Evolutionary conservation across 192 early-diverging fungal species (phyloP).

Genomic region (Gaertneriomyces sp.): DNA sequence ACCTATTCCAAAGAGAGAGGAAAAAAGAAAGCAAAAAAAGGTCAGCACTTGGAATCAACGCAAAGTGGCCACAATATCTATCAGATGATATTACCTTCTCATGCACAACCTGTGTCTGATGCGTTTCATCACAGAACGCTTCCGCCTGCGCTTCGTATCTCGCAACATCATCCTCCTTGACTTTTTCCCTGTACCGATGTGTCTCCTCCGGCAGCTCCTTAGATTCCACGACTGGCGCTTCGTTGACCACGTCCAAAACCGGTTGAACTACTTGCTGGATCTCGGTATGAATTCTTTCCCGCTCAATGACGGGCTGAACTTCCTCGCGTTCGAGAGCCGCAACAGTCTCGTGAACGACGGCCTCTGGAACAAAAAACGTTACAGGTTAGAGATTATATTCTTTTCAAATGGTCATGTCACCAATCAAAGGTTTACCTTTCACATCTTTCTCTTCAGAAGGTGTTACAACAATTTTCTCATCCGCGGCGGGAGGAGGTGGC

Average conservation of each 20-base stretch:
- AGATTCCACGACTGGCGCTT: conserved; percentile 23
- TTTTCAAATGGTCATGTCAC: not conserved
- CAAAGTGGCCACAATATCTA: not conserved
- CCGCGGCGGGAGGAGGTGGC: conserved; percentile 18
- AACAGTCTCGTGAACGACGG: conserved; percentile 28
- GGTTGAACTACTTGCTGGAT: conserved; percentile 30
- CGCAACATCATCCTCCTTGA: conserved; percentile 15
- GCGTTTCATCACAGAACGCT: conserved; percentile 23
- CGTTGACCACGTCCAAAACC: conserved; percentile 25
- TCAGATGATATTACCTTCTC: conserved; percentile 10
- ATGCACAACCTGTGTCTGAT: conserved; percentile 18
- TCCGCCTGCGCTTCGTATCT: conserved; percentile 21
- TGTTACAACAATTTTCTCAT: conserved; percentile 16
- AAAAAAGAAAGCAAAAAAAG: not conserved
- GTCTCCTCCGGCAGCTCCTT: conserved; percentile 16
- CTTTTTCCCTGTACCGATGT: conserved; percentile 28
- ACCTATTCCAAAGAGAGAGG: conserved; percentile 13
- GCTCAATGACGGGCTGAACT: conserved; percentile 29
- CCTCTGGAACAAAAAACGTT: not conserved
- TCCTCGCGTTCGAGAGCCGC: conserved; percentile 24
- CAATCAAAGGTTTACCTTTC: conserved; percentile 10
- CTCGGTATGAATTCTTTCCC: conserved; percentile 20
- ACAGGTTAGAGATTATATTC: not conserved
- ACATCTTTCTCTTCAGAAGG: conserved; percentile 8
- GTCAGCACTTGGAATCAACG: not conserved